Evolutionary conservation across 495 filamentous ascomycete genomes (phyloP).

Genomic region (Clohesyomyces aquaticus): DNA sequence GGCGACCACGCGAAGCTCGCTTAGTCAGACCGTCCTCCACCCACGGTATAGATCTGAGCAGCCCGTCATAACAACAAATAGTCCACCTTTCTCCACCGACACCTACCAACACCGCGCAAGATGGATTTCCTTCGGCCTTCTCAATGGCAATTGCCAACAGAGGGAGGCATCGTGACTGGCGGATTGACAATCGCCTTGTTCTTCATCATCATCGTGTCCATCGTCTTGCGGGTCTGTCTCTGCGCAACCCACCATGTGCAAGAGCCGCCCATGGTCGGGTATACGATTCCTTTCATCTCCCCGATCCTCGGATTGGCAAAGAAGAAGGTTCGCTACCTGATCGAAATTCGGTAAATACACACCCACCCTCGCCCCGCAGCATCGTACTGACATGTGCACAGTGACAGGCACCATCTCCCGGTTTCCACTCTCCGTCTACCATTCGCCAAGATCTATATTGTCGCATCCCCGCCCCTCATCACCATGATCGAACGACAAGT

Average conservation of each 20-base stretch:
- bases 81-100: too few species aligned
- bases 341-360: neutral
- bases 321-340: neutral
- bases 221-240: neutral
- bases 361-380: neutral
- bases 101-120: too few species aligned
- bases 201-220: neutral
- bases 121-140: neutral
- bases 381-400: neutral
- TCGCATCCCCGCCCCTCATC: neutral
- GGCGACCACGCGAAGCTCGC: too few species aligned
- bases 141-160: neutral
- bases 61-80: too few species aligned
- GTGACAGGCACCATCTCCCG: neutral
- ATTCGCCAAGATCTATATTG: neutral
- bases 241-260: neutral
- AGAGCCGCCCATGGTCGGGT: neutral
- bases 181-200: neutral
- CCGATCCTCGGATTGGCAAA: neutral
- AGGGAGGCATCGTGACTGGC: neutral
- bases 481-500: neutral
- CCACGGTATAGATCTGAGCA: too few species aligned
- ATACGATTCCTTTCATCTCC: neutral
- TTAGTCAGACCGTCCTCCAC: too few species aligned
- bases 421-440: neutral